A percentile compares a stretch with the other conserved stretches of the same genome.
Conservation (phyloP, 805 yeast species). For the Cyberlindnera maritima region DNA sequence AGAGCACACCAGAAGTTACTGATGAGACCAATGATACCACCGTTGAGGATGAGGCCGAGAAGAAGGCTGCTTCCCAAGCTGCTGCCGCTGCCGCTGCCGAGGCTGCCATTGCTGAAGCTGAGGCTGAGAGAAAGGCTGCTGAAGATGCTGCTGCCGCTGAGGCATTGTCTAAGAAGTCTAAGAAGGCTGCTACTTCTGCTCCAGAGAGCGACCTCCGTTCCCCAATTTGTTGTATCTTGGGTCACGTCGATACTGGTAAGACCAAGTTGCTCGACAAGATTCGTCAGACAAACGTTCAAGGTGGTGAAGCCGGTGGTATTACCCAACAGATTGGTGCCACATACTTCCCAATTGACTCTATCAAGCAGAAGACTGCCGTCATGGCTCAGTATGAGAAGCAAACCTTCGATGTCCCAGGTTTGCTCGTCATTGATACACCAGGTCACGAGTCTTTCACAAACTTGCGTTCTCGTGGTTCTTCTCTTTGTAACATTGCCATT, state of each 20-base stretch:
- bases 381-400: slow-evolving; percentile 86
- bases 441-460: slow-evolving; percentile 99
- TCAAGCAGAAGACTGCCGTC: slow-evolving; percentile 84
- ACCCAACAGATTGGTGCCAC: slow-evolving; percentile 99
- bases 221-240: slow-evolving; percentile 97
- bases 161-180: slow-evolving; percentile 24
- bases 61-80: slow-evolving; percentile 1
- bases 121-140: slow-evolving; percentile 15
- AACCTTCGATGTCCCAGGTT: slow-evolving; percentile 93
- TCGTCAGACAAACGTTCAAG: slow-evolving; percentile 98
- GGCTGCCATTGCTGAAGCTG: slow-evolving; percentile 11
- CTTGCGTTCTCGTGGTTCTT: slow-evolving; percentile 97
- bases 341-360: slow-evolving; percentile 95
- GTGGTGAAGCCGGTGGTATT: slow-evolving; percentile 99
- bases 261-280: slow-evolving; percentile 94
- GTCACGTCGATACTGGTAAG: slow-evolving; percentile 99
- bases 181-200: slow-evolving; percentile 12
- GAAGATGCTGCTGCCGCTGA: slow-evolving; percentile 24
- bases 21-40: slow-evolving; percentile 30
- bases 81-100: slow-evolving; percentile 26
- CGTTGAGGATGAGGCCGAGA: slow-evolving; percentile 1
- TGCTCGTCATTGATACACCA: slow-evolving; percentile 95
- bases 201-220: slow-evolving; percentile 74
- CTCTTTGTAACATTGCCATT: slow-evolving; percentile 98
- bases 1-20: slow-evolving; percentile 28